These are phyloP conservation scores for Halophytophthora polymorphica DNA, from an alignment of 352 stramenopile genomes.

Conservation along the genomic window DNA sequence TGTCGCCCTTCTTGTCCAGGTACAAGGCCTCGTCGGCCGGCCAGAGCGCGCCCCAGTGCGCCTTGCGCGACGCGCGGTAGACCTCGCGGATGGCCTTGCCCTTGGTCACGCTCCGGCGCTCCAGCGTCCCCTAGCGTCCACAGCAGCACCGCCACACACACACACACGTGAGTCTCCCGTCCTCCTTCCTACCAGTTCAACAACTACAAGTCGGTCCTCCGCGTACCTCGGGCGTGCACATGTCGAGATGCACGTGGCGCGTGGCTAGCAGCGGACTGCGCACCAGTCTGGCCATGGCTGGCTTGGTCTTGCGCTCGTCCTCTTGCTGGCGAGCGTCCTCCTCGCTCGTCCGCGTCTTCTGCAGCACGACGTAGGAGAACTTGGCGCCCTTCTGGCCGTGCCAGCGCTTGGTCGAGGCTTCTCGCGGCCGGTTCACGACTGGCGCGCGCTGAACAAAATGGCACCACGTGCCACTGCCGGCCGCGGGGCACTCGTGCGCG, in stretches of 20 bases:
- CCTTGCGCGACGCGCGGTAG: conserved; percentile 80
- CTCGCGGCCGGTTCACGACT: conserved; percentile 64
- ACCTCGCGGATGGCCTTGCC: conserved; percentile 73
- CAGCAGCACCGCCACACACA: conserved; percentile 7
- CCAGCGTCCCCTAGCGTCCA: conserved; percentile 73
- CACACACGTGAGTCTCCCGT: background rate
- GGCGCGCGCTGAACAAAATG: conserved; percentile 85
- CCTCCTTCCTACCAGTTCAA: conserved; percentile 2
- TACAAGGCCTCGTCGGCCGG: conserved; percentile 67
- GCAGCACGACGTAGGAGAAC: conserved; percentile 82
- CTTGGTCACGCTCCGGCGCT: conserved; percentile 74
- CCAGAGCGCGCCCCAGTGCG: conserved; percentile 78
- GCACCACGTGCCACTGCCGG: conserved; percentile 68
- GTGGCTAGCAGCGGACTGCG: conserved; percentile 68
- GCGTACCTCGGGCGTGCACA: conserved; percentile 71
- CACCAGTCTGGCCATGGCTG: conserved; percentile 57
- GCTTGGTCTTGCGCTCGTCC: conserved; percentile 15
- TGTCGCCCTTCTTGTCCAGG: conserved; percentile 37
- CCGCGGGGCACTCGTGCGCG: conserved; percentile 56
- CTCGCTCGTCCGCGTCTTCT: conserved; percentile 48
- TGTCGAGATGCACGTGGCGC: conserved; percentile 76
- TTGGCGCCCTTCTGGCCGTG: conserved; percentile 83
- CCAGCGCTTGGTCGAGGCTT: conserved; percentile 77
- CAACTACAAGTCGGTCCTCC: background rate
- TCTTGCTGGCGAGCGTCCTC: conserved; percentile 21